These are phyloP conservation scores for Dictyostelium purpureum DNA, from an alignment of 78 protist genomes.

Conservation along the genomic window DNA sequence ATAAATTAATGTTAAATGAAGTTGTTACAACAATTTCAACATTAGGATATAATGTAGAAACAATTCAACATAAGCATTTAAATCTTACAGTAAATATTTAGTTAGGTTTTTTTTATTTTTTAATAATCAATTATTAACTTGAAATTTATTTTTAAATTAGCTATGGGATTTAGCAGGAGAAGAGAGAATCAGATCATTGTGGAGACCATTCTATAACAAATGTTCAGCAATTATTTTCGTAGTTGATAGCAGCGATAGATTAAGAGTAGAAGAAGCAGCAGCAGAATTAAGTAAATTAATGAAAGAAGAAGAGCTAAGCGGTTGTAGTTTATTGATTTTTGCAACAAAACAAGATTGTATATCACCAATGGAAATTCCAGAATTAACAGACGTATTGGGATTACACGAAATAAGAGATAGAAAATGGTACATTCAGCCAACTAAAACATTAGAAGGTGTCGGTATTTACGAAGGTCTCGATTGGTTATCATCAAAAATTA, in stretches of 20 bases:
- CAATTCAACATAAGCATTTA: slow-evolving; percentile 72
- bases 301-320: slow-evolving; percentile 53
- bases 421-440: slow-evolving; percentile 79
- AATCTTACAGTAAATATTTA: slow-evolving; percentile 40
- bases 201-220: slow-evolving; percentile 65
- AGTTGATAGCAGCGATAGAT: slow-evolving; percentile 80
- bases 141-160: background rate
- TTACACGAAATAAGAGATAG: slow-evolving; percentile 62
- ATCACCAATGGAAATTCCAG: slow-evolving; percentile 70
- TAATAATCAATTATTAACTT: background rate
- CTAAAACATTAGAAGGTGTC: slow-evolving; percentile 28
- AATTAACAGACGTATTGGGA: slow-evolving; percentile 60
- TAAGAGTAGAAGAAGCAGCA: slow-evolving; percentile 78
- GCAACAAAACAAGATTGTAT: slow-evolving; percentile 79
- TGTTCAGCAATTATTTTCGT: slow-evolving; percentile 82
- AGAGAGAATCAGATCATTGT: slow-evolving; percentile 37
- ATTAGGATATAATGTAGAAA: slow-evolving; percentile 65
- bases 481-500: slow-evolving; percentile 43
- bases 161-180: slow-evolving; percentile 63
- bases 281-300: slow-evolving; percentile 47
- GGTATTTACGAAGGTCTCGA: slow-evolving; percentile 77
- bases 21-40: slow-evolving; percentile 62
- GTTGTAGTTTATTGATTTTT: slow-evolving; percentile 39
- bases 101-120: background rate
- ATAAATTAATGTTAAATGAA: slow-evolving; percentile 74